Conservation (phyloP, 2,329 filamentous ascomycete species). For the Botrytis cinerea region DNA sequence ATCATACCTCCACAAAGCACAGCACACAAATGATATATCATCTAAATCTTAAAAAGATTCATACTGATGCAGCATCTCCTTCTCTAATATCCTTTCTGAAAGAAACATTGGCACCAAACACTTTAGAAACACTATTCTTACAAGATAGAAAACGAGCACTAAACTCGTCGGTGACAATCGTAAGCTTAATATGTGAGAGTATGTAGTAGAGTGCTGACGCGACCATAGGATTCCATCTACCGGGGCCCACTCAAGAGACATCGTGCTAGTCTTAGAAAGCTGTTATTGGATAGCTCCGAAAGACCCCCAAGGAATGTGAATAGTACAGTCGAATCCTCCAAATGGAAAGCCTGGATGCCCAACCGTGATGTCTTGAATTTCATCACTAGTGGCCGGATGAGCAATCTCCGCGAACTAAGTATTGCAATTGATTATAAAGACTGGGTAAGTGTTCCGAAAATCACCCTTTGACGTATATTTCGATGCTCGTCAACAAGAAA, state of each 20-base stretch:
- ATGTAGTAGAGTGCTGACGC: constrained; percentile 20
- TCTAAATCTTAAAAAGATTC: constrained; percentile 70
- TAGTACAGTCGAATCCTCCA: constrained; percentile 44
- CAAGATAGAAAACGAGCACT: constrained; percentile 59
- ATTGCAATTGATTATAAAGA: constrained; percentile 73
- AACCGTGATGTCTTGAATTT: constrained; percentile 69
- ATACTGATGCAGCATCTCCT: constrained; percentile 71
- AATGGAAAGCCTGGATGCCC: constrained; percentile 72
- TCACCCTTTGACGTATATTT: not conserved
- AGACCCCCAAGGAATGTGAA: constrained; percentile 46
- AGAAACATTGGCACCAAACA: constrained; percentile 76
- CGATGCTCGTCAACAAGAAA: not conserved
- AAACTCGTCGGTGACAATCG: constrained; percentile 61
- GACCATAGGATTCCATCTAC: constrained; percentile 62
- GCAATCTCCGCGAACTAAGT: constrained; percentile 68
- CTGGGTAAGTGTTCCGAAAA: constrained; percentile 62
- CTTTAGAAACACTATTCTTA: constrained; percentile 75
- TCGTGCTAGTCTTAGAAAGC: constrained; percentile 66
- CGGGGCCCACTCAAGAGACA: constrained; percentile 70
- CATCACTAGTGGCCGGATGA: constrained; percentile 76
- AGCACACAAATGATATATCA: constrained; percentile 53
- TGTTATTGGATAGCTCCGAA: constrained; percentile 72
- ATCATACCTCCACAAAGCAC: constrained; percentile 38
- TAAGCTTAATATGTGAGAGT: constrained; percentile 29
- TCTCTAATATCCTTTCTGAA: constrained; percentile 73